Evolutionary conservation across 331 rosid genomes (phyloP), one percentile per base, ranked within the genome.

Genomic region (Rosa hybrid): DNA sequence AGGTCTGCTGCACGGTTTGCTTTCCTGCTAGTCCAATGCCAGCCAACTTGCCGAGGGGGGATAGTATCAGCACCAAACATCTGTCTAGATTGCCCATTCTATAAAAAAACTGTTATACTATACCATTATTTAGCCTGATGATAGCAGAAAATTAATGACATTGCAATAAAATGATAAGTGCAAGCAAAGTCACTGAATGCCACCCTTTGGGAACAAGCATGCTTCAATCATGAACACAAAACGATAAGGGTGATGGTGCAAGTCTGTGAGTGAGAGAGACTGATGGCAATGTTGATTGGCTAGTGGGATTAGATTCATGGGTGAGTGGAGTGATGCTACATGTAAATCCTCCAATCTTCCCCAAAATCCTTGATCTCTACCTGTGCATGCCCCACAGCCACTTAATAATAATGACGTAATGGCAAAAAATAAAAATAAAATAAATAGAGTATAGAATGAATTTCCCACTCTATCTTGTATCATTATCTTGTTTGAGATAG

Each of bases 141-240:
- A 2, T 50, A 21, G 64, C 53, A 65, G 21, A 21, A 62, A 57
- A 23, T 11, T 20, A 54, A 67, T 74, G 68, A 45, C 68, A 45
- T 41, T 20, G 51, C 39, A 45, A 46, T 20, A 51, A 68, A 27
- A 45, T 50, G 38, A 75, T 74, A 65, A 57, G 84, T 46, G 75
- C 65, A 69, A n/a, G 65, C 81, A 57, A 76, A 21, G 77, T 20
- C 23, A 76, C 77, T 69, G 46, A 27, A 76, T 56, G 72, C 75
- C 77, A 69, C 49, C 84, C 81, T 81, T 76, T 60, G 72, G 75
- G 49, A 69, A 70, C 65, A 81, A 76, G 80, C 80, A 81, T 69
- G 72, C 77, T 39, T 73, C 67, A 39, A 71, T 56, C 27, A 46
- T 57, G 46, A 71, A 45, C 48, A 38, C 48, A 71, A 4, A 41